phyloP scores from a whole-genome alignment of 2,329 filamentous ascomycete species.

The Endocalyx cinctus region DNA sequence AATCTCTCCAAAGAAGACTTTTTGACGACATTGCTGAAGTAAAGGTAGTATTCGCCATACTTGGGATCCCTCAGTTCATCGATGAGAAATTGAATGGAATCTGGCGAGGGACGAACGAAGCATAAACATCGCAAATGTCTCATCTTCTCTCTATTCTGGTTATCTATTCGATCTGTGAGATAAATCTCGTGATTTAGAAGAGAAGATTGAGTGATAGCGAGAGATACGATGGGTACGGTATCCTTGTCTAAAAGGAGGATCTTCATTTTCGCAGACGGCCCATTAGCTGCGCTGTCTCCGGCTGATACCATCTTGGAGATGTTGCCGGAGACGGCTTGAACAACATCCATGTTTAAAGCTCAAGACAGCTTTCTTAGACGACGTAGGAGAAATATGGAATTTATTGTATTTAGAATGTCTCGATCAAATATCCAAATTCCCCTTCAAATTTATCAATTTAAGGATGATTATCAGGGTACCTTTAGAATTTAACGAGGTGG shows the following conservation, averaged over 20 bases:
- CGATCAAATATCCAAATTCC: too few species aligned
- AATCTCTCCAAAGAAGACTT: constrained; percentile 92
- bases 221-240: constrained; percentile 90
- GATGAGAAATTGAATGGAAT: constrained; percentile 88
- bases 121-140: constrained; percentile 90
- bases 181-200: constrained; percentile 96
- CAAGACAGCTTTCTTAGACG: constrained; percentile 4
- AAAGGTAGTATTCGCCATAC: constrained; percentile 95
- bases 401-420: too few species aligned
- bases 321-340: constrained; percentile 89
- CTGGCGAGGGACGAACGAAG: constrained; percentile 85
- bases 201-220: constrained; percentile 90
- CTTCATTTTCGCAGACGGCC: constrained; percentile 91
- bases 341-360: constrained; percentile 73
- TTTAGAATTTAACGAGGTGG: too few species aligned
- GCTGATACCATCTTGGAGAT: constrained; percentile 92
- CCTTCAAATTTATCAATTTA: too few species aligned
- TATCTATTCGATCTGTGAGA: constrained; percentile 93
- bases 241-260: constrained; percentile 90
- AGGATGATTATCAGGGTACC: too few species aligned
- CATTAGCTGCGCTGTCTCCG: constrained; percentile 64
- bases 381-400: neutral
- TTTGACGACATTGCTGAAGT: constrained; percentile 96
- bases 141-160: constrained; percentile 90
- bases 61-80: constrained; percentile 94